Evolutionary conservation across 331 rosid genomes (phyloP).

Genomic region (Cucumis variabilis): DNA sequence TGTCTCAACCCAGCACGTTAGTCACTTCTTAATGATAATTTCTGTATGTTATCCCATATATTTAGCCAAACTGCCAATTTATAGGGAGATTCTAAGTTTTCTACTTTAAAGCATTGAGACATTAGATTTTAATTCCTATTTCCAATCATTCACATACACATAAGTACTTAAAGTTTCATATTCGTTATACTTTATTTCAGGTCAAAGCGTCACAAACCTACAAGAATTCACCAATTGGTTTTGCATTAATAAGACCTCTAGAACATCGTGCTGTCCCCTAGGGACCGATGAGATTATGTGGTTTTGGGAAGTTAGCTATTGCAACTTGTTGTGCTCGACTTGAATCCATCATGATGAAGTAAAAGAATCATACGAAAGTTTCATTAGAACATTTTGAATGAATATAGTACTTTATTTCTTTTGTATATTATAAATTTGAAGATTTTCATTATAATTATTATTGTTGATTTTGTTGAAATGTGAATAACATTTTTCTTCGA

Average conservation of each 20-base stretch:
- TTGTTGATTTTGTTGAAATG: no score
- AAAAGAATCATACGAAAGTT: no score
- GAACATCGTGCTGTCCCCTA: constrained; percentile 95
- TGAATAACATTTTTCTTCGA: no score
- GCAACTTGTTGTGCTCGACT: constrained; percentile 98
- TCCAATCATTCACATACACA: constrained; percentile 10
- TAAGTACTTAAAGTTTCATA: constrained; percentile 6
- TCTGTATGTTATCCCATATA: constrained; percentile 38
- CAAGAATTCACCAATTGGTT: constrained; percentile 73
- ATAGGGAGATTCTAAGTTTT: neutral
- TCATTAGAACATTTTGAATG: no score
- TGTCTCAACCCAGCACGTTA: constrained; percentile 61
- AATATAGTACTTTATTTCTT: no score
- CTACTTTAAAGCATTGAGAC: constrained; percentile 29
- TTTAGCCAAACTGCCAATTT: neutral
- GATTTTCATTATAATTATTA: no score
- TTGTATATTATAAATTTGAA: no score
- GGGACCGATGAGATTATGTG: constrained; percentile 97
- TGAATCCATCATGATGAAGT: no score
- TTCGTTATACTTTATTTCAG: constrained; percentile 41
- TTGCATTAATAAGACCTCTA: constrained; percentile 96
- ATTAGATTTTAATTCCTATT: constrained; percentile 17
- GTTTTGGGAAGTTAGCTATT: constrained; percentile 90
- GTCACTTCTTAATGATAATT: constrained; percentile 58
- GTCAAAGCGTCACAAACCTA: constrained; percentile 72